Base-by-base conservation (phyloP, 2,329 filamentous ascomycete genomes). In the Lomentospora prolificans region DNA sequence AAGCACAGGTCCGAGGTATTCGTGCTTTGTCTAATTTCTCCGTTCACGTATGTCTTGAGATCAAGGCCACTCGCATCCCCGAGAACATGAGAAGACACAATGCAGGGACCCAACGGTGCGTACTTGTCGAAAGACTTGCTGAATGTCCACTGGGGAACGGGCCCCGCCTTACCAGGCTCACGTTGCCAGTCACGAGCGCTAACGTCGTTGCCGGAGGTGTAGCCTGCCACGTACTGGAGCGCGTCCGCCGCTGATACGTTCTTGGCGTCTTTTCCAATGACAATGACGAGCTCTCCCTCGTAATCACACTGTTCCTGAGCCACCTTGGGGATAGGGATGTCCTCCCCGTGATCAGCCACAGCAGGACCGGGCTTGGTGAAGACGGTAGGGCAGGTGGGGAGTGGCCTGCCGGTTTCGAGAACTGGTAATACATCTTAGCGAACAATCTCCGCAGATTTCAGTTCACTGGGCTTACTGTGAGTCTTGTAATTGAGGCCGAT, bases 131-230 rank as follows among this genome's bases (percentile, higher is more conserved):
- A 66, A 0, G 69, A 73, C 61, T 79, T 79, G 14, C 75, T 74
- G 39, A 77, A 70, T 44, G 72, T 76, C 57, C 78, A 72, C 36
- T 59, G 58, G 0, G 83, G 78, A 9, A 83, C 83, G n/a, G 84
- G 84, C 78, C 55, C 82, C 82, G 0, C 77, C 58, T 87, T 68
- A 75, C 60, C 83, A 82, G 12, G 70, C 73, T 77, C 79, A 61
- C 78, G 75, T 69, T 89, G 86, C 41, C 69, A 66, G 57, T 77
- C 73, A 3, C 77, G 66, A 0, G 75, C 74, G 1, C 75, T 75
- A 17, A 79, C 62, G 58, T 80, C 77, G 63, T 83, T 82, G 31
- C 75, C 75, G 24, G 74, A 74, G 0, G 79, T 78, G 59, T 81
- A 83, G 28, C 79, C 80, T 1, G 81, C 72, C 2, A 83, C 69